Conservation (phyloP, 2,329 filamentous ascomycete species). For the Fusarium ramigenum region DNA sequence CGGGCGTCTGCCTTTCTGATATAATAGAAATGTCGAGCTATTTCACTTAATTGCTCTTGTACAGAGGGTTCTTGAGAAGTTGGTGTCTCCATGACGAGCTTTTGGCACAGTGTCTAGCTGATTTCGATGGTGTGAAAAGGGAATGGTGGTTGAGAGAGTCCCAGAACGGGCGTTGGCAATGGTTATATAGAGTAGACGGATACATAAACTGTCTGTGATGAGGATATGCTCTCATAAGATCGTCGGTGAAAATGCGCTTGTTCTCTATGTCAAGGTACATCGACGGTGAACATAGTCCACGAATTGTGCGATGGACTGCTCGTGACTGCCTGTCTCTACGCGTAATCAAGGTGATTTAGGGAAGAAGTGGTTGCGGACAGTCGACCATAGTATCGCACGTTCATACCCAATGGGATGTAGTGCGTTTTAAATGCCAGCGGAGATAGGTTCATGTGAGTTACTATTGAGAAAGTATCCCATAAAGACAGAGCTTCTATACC, state of each 20-base stretch:
- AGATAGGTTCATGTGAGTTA: background rate
- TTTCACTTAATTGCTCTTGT: background rate
- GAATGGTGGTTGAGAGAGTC: too few species aligned
- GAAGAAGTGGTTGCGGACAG: rapidly evolving
- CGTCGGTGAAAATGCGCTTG: background rate
- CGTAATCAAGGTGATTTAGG: rapidly evolving
- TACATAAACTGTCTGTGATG: rapidly evolving
- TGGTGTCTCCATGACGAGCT: background rate
- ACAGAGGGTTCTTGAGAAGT: background rate
- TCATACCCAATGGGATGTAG: background rate
- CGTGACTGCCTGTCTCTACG: too few species aligned
- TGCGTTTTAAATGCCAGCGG: rapidly evolving
- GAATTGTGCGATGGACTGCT: rapidly evolving
- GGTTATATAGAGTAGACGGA: background rate
- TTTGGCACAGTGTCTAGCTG: background rate
- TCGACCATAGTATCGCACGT: rapidly evolving
- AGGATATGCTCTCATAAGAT: rapidly evolving
- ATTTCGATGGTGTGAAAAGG: background rate
- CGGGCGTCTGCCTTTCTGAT: background rate
- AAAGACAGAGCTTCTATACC: background rate
- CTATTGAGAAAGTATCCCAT: rapidly evolving
- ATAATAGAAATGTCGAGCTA: background rate
- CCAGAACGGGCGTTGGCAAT: background rate
- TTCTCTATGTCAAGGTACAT: too few species aligned
- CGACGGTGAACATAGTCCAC: background rate